These are phyloP conservation scores for Strobilomyces confusus DNA, from an alignment of 768 basidiomycete genomes.

Conservation along the genomic window DNA sequence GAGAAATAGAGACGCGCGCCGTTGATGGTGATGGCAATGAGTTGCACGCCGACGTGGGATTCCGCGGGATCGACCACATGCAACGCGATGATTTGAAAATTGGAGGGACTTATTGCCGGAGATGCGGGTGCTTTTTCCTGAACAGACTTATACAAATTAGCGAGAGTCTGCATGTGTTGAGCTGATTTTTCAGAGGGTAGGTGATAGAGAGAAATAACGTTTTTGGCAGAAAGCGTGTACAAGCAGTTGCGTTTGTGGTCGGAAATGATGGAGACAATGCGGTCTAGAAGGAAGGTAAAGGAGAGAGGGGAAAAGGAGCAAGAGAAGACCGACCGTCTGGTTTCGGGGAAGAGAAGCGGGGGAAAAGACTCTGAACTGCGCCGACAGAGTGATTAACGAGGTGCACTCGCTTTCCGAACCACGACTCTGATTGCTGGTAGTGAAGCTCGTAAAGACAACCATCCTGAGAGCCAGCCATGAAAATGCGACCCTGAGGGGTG, in stretches of 20 bases:
- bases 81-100: constrained; percentile 65
- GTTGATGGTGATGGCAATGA: constrained; percentile 78
- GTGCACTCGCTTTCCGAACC: constrained; percentile 86
- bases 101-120: constrained; percentile 63
- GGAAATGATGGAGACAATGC: constrained; percentile 61
- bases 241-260: constrained; percentile 69
- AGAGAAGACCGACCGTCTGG: constrained; percentile 54
- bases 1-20: constrained; percentile 85
- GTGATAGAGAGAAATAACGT: constrained; percentile 63
- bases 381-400: constrained; percentile 86
- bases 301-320: neutral
- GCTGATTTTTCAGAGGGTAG: constrained; percentile 61
- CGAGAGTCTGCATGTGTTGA: constrained; percentile 70
- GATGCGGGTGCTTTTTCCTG: constrained; percentile 81
- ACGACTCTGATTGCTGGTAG: constrained; percentile 86
- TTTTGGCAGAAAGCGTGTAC: constrained; percentile 70
- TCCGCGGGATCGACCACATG: constrained; percentile 66
- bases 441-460: constrained; percentile 89
- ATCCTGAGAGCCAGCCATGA: constrained; percentile 83
- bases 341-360: constrained; percentile 61
- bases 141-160: constrained; percentile 68
- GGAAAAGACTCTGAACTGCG: constrained; percentile 73
- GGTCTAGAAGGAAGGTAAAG: constrained; percentile 44
- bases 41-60: constrained; percentile 65
- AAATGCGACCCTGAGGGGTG: constrained; percentile 79